A percentile compares a stretch with the other conserved stretches of the same genome.
phyloP scores from a whole-genome alignment of 202 grass and related monocot species.

The Miscanthus sacchariflorus region DNA sequence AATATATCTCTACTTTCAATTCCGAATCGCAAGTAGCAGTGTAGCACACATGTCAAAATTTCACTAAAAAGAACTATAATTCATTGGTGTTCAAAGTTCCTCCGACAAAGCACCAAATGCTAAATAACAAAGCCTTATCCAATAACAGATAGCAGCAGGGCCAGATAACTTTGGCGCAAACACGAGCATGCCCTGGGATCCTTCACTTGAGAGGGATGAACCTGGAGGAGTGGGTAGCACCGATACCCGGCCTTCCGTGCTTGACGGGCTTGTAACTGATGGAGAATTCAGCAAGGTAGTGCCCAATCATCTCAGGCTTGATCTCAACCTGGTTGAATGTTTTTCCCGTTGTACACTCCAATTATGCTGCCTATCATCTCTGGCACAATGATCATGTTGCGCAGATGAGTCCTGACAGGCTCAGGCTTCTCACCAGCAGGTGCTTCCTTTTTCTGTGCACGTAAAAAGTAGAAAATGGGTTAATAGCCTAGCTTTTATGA shows the following conservation, averaged over 20 bases:
- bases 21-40: neutral
- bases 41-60: neutral
- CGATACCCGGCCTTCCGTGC: slow-evolving; percentile 75
- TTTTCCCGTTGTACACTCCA: slow-evolving; percentile 73
- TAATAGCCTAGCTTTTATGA: neutral
- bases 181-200: neutral
- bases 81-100: neutral
- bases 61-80: neutral
- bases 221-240: slow-evolving; percentile 73
- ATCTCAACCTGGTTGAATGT: slow-evolving; percentile 68
- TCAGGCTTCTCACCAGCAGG: slow-evolving; percentile 71
- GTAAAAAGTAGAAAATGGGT: neutral
- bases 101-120: neutral
- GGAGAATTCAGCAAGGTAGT: slow-evolving; percentile 81
- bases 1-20: neutral
- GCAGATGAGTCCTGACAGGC: slow-evolving; percentile 65
- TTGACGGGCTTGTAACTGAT: slow-evolving; percentile 81
- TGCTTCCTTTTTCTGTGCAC: slow-evolving; percentile 66
- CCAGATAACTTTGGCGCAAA: neutral
- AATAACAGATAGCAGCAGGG: neutral
- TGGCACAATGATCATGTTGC: slow-evolving; percentile 82
- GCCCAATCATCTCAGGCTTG: slow-evolving; percentile 83
- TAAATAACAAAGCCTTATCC: neutral
- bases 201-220: slow-evolving; percentile 79
- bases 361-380: slow-evolving; percentile 80